Base-by-base conservation (phyloP, 805 yeast species). In the Suhomyces canberraensis region DNA sequence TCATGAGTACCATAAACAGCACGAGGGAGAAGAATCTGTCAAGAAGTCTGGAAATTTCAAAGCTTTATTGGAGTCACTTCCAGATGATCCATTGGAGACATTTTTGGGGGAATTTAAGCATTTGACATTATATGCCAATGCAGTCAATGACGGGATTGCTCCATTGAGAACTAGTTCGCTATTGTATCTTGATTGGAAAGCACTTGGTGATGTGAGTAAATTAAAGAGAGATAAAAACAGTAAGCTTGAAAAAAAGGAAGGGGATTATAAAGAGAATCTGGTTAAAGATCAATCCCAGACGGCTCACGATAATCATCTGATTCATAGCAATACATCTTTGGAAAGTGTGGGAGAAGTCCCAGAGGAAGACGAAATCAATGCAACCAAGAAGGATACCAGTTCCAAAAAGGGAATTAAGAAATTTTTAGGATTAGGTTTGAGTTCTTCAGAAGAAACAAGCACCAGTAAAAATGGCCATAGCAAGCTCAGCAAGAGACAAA, bases 91-190 rank as follows among this genome's bases (percentile, higher is more conserved):
- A 13, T 47, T 68, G n/a, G 62, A 52, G 29, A 31, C 45, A 4
- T 59, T 61, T 31, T 41, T 69, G 19, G 44, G 37, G 4, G 33
- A 45, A 30, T 69, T 69, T 36, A 48, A 50, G 19, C 58, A 56
- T 40, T 55, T 67, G 25, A 62, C 70, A 2, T 42, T 67, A 4
- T 69, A 69, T 43, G 73, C 75, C 13, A 69, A 69, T 45, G 69
- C 71, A 4, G 53, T 69, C 11, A 67, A 68, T 37, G 75, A 69
- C 41, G 75, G 75, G 2, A 68, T 69, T 15, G 73, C 67, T 1
- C 75, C 75, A 1, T 51, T 69, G 21, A 48, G 75, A 31, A 69
- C 75, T 1, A 55, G 70, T 21, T 69, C 71, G 1, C 50, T 69
- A 35, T 48, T 69, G 15, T 69, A 66, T 36, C 47, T 69, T 35